Evolutionary conservation across 768 basidiomycete genomes (phyloP).

Genomic region (Mrakia frigida): DNA sequence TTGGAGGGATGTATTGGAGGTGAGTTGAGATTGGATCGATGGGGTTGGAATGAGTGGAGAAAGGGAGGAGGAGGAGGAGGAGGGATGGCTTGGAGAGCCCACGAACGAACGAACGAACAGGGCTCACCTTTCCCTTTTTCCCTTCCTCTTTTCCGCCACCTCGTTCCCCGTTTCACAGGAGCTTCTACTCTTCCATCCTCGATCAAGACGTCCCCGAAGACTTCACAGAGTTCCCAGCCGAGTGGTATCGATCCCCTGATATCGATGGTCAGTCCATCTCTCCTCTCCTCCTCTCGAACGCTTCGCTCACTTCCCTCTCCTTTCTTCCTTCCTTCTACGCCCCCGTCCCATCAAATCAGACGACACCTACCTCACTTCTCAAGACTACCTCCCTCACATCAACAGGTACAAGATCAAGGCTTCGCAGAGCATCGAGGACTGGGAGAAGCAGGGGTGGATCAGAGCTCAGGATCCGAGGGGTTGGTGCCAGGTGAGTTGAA

Average conservation of each 20-base stretch:
- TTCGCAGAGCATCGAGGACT: slow-evolving; percentile 34
- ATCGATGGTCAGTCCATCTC: slow-evolving; percentile 16
- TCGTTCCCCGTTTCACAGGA: background rate
- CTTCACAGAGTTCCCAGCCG: background rate
- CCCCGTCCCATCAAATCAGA: background rate
- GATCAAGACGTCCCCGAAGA: background rate
- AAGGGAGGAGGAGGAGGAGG: background rate
- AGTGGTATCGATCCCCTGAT: slow-evolving; percentile 23
- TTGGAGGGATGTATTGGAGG: slow-evolving; percentile 27
- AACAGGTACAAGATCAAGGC: slow-evolving; percentile 36
- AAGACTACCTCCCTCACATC: slow-evolving; percentile 27
- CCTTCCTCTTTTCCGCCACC: background rate
- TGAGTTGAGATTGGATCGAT: background rate
- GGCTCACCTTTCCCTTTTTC: no score
- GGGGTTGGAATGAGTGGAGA: background rate
- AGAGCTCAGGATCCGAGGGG: slow-evolving; percentile 34
- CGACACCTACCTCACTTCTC: slow-evolving; percentile 15
- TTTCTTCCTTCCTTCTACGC: background rate
- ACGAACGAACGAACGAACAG: background rate
- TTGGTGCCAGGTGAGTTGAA: slow-evolving; percentile 29
- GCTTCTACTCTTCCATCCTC: slow-evolving; percentile 14
- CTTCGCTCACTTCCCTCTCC: background rate
- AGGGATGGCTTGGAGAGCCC: no score
- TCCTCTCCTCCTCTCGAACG: background rate
- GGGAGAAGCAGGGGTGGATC: slow-evolving; percentile 36